phyloP scores from a whole-genome alignment of 352 stramenopile species.

The Elongisporangium undulatum region DNA sequence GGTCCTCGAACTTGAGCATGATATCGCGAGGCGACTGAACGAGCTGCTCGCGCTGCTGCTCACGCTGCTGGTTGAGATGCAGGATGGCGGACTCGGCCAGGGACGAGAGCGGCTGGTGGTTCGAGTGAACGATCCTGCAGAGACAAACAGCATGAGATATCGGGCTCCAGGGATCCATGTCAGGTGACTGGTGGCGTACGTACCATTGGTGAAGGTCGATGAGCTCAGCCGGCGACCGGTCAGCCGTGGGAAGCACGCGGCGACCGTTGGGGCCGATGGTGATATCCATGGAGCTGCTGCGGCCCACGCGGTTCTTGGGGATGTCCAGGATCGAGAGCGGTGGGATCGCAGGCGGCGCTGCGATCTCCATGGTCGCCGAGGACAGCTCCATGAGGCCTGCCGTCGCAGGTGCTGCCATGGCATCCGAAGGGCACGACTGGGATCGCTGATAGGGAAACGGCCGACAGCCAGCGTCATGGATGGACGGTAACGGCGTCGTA shows the following conservation, averaged over 20 bases:
- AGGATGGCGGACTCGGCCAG: conserved; percentile 39
- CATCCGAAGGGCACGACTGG: conserved; percentile 68
- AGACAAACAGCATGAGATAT: conserved; percentile 2
- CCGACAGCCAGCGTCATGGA: conserved; percentile 48
- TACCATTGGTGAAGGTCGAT: conserved; percentile 41
- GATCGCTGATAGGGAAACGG: conserved; percentile 63
- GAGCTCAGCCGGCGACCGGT: conserved; percentile 16
- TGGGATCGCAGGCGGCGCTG: background rate
- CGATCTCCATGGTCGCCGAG: background rate
- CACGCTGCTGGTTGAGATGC: background rate
- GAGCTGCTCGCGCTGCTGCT: conserved; percentile 4
- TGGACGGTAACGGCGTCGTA: conserved; percentile 16
- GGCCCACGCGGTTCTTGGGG: conserved; percentile 36
- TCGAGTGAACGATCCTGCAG: conserved; percentile 4
- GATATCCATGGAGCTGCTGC: conserved; percentile 55
- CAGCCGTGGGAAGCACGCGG: conserved; percentile 14
- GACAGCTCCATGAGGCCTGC: background rate
- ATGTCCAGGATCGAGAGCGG: conserved; percentile 22
- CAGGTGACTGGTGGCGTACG: background rate
- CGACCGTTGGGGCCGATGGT: conserved; percentile 24
- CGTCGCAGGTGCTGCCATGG: conserved; percentile 17
- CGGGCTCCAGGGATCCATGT: background rate
- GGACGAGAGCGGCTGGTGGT: conserved; percentile 31
- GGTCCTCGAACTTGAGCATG: background rate
- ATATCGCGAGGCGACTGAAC: background rate